Conservation (phyloP, 768 basidiomycete genomes). For the Xerocomus brunneocitrinus region DNA sequence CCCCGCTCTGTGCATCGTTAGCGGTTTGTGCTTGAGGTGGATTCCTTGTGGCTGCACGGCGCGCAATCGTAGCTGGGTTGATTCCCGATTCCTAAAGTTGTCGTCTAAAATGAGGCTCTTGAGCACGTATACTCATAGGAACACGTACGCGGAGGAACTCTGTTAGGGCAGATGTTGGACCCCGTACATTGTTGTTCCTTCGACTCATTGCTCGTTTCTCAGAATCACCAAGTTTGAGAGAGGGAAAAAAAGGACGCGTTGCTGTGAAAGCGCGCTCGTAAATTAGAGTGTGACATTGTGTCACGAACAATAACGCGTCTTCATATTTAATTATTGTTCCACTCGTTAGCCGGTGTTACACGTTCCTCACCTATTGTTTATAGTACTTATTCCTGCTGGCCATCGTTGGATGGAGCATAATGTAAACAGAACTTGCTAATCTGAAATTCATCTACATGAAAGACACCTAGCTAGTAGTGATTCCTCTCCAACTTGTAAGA, state of each 20-base stretch:
- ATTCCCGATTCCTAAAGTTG: conserved; percentile 48
- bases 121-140: neutral
- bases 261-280: conserved; percentile 3
- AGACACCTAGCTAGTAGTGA: neutral
- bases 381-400: neutral
- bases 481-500: neutral
- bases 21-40: conserved; percentile 31
- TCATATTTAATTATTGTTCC: no score
- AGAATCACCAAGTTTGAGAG: no score
- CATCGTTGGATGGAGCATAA: neutral
- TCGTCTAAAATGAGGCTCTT: conserved; percentile 44
- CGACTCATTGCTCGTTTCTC: conserved; percentile 22
- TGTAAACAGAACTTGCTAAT: neutral
- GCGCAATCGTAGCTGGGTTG: conserved; percentile 38
- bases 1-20: conserved; percentile 1
- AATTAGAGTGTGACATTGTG: conserved; percentile 14
- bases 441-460: neutral
- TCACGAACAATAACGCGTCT: conserved; percentile 12
- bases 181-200: conserved; percentile 58
- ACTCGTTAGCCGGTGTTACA: no score
- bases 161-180: conserved; percentile 79
- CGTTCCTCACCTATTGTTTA: neutral
- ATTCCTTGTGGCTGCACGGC: conserved; percentile 31
- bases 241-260: neutral
- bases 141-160: conserved; percentile 68